Percentiles rank a stretch among this genome's conserved stretches.
These are phyloP conservation scores for Aspergillus viridinutans DNA, from an alignment of 2,329 filamentous ascomycete species.

Conservation along the genomic window DNA sequence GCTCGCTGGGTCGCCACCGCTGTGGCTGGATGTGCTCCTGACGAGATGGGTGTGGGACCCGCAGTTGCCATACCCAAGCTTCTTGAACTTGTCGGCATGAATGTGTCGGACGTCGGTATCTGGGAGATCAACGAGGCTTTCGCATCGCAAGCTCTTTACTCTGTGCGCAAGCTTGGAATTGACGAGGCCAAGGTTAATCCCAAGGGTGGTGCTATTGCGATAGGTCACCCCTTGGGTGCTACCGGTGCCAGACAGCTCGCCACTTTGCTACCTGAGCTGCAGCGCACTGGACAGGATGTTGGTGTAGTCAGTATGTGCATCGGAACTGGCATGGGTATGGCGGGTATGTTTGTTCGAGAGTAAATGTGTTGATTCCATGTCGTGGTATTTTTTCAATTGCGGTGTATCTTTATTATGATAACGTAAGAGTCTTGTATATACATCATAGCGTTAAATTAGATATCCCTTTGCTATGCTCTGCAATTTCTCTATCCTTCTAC, in stretches of 20 bases:
- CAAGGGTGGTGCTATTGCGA: conserved; percentile 88
- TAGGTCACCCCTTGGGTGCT: conserved; percentile 86
- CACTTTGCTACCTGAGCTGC: conserved; percentile 67
- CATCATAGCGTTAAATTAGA: background rate
- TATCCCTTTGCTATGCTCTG: background rate
- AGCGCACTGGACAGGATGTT: conserved; percentile 64
- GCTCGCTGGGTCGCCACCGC: conserved; percentile 77
- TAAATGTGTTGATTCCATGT: conserved; percentile 29
- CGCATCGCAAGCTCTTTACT: conserved; percentile 63
- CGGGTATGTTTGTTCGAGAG: conserved; percentile 62
- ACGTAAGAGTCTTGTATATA: conserved; percentile 18
- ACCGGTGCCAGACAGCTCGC: conserved; percentile 78
- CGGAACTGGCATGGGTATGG: conserved; percentile 76
- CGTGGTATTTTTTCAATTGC: conserved; percentile 5
- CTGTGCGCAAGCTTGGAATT: conserved; percentile 58
- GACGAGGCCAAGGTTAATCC: conserved; percentile 74
- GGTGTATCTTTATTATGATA: conserved; percentile 8
- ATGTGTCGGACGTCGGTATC: conserved; percentile 66
- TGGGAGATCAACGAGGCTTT: conserved; percentile 94
- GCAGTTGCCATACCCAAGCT: conserved; percentile 81
- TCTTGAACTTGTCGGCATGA: conserved; percentile 63
- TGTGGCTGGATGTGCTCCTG: conserved; percentile 73
- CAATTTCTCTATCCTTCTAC: conserved; percentile 3
- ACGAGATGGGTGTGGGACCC: conserved; percentile 92
- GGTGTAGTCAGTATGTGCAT: conserved; percentile 91